Evolutionary conservation across 768 basidiomycete genomes (phyloP).

Genomic region (Boletus bicolor): DNA sequence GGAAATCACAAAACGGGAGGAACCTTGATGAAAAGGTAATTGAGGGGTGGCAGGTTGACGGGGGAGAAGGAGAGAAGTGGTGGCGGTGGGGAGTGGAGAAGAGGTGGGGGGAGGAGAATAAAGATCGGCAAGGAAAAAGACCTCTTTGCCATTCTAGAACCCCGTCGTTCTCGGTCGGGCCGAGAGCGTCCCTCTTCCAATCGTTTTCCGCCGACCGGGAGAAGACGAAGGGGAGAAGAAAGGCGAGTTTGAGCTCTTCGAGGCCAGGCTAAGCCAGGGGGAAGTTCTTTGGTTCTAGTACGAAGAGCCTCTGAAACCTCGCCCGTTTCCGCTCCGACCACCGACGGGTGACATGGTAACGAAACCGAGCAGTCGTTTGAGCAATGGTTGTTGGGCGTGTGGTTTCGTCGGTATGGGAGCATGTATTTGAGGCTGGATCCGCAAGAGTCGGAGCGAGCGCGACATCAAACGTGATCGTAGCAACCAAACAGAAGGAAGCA

Average conservation of each 20-base stretch:
- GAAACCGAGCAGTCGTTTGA: conserved; percentile 32
- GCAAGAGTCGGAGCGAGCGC: background rate
- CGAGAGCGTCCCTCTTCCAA: background rate
- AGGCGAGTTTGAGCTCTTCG: background rate
- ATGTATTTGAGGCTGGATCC: conserved; percentile 26
- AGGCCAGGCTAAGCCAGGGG: background rate
- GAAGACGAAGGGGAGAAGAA: background rate
- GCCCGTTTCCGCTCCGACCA: conserved; percentile 23
- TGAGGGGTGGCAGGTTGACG: conserved; percentile 4
- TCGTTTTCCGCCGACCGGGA: background rate
- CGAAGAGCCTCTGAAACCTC: conserved; percentile 23
- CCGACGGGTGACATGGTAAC: conserved; percentile 22
- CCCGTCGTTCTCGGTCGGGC: conserved; percentile 7
- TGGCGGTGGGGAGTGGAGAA: conserved; percentile 1
- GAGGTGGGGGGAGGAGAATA: conserved; percentile 4
- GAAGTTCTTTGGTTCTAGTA: conserved; percentile 15
- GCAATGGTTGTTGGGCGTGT: conserved; percentile 26
- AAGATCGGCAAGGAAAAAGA: conserved; percentile 11
- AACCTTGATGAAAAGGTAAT: conserved; percentile 5
- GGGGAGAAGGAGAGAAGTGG: conserved; percentile 9
- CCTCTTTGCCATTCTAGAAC: background rate
- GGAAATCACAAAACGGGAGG: background rate
- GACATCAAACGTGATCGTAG: conserved; percentile 6
- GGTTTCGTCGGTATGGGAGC: conserved; percentile 29
- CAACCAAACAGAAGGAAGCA: conserved; percentile 2